Conservation (phyloP, 345 rosid genomes). For the Populus ilicifolia region DNA sequence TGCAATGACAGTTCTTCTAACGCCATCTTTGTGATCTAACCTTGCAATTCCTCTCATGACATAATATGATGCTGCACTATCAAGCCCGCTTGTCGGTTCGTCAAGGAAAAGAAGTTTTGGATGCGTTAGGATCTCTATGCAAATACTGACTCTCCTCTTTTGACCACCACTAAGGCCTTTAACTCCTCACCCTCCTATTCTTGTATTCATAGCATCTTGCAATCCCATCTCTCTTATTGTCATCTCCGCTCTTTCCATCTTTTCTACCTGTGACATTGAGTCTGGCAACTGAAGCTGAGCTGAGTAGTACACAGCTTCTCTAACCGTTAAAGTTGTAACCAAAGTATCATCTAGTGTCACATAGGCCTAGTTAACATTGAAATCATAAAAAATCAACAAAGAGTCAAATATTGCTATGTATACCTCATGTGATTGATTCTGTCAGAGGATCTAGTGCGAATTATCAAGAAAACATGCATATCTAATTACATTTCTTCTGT, state of each 20-base stretch:
- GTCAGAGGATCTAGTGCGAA: no score
- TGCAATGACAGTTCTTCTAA: constrained; percentile 17
- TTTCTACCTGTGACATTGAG: constrained; percentile 13
- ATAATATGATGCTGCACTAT: constrained; percentile 25
- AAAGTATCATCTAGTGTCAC: constrained; percentile 33
- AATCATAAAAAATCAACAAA: background rate
- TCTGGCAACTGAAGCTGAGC: constrained; percentile 24
- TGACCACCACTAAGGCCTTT: constrained; percentile 27
- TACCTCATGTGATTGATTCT: no score
- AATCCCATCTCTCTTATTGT: constrained; percentile 25
- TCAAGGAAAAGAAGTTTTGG: constrained; percentile 24
- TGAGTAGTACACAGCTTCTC: constrained; percentile 22
- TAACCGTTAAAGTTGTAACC: constrained; percentile 21
- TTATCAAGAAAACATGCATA: no score
- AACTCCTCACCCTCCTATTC: constrained; percentile 24
- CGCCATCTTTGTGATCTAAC: constrained; percentile 12
- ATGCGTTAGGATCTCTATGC: constrained; percentile 21
- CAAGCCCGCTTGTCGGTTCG: constrained; percentile 30
- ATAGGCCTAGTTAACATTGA: constrained; percentile 12
- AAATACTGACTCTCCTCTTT: constrained; percentile 24
- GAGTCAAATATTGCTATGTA: background rate
- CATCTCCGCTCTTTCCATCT: constrained; percentile 21
- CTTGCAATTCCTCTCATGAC: constrained; percentile 13
- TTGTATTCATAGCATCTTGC: constrained; percentile 17
- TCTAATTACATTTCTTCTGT: no score